phyloP scores from a whole-genome alignment of 345 rosid genomes.

The Eucalyptus pauciflora region DNA sequence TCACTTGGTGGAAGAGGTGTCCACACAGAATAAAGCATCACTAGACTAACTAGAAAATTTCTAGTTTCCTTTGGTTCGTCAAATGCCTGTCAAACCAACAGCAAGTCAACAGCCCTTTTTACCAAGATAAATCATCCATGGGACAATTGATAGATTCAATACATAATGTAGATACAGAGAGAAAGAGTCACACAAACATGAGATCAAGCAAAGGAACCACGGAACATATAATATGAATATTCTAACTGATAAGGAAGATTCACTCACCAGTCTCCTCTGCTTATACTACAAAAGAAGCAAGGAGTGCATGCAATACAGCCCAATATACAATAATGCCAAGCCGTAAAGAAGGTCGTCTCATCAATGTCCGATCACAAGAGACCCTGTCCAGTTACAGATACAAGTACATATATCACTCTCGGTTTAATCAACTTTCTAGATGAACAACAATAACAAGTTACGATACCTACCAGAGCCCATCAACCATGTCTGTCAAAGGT shows the following conservation, averaged over 20 bases:
- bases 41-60: not conserved
- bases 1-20: not conserved
- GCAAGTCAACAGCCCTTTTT: not conserved
- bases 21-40: not conserved
- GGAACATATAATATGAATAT: not conserved
- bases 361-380: constrained; percentile 86
- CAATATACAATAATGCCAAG: constrained; percentile 78
- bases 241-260: not conserved
- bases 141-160: not conserved
- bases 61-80: not conserved
- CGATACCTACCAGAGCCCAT: constrained; percentile 67
- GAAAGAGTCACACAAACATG: not conserved
- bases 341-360: constrained; percentile 85
- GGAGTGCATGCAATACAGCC: constrained; percentile 78
- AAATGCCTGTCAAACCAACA: not conserved
- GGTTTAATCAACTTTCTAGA: not conserved
- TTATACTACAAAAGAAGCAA: constrained; percentile 64
- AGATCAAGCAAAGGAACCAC: not conserved
- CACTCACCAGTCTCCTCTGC: constrained; percentile 21
- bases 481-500: constrained; percentile 70
- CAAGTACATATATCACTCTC: not conserved
- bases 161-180: not conserved
- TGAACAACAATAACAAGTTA: not conserved
- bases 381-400: constrained; percentile 41
- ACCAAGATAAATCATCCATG: not conserved